Evolutionary conservation across 2,329 filamentous ascomycete species (phyloP), one percentile per base, ranked within the genome.

Genomic region (Nannizziopsis arthrosporioides): DNA sequence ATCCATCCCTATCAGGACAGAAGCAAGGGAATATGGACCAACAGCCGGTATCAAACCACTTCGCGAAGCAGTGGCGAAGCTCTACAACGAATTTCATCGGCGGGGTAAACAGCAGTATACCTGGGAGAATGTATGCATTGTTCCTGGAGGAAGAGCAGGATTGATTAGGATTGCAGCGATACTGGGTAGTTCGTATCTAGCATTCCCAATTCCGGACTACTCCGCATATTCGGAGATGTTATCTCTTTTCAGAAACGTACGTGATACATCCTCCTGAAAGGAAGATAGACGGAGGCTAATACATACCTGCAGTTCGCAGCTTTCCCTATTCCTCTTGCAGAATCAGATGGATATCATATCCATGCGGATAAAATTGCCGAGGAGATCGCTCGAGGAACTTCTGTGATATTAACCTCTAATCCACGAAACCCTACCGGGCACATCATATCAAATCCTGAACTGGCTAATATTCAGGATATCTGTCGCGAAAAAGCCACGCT

Each of bases 151-250:
- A 35, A 80, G 90, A 59, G 90, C 90, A 31, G 90, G 90, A 42
- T 72, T 96, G 68, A 95, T 95, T 64, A 80, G 90, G 58, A 95
- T 96, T 63, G 90, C 90, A 15, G 90, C 90, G 44, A 88, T 96
- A 5, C 70, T 96, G 57, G 90, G 90, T 55, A 94, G 94, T 65
- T 82, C 88, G 48, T 94, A 94, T 62, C 74, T 95, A 54, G 86
- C 84, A 37, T 95, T 95, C 76, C 94, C 94, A 68, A 85, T 94
- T 62, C 86, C 86, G 40, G 85, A 95, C 66, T 95, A 95, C 70
- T 94, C 89, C 2, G 90, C 90, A 1, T 96, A 96, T 73, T 94
- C 93, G 62, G 89, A 95, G 73, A 95, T 96, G 89, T 70, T 95
- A 70, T 87, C 82, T 50, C 73, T 95, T 51, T 95, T 96, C 76